phyloP scores from a whole-genome alignment of 768 basidiomycete species.

The Amanita fuliginea region DNA sequence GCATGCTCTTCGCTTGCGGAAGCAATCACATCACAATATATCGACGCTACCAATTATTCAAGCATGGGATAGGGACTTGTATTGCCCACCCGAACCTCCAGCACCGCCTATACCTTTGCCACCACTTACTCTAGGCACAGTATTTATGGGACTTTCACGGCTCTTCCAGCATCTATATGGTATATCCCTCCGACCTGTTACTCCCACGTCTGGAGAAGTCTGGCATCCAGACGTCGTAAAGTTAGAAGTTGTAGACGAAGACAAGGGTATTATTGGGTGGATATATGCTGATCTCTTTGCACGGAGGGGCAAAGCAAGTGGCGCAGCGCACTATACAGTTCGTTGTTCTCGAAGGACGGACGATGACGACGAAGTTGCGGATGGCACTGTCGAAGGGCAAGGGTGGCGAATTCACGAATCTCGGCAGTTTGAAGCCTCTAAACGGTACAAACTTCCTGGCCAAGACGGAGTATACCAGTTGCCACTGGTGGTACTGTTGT shows the following conservation, averaged over 20 bases:
- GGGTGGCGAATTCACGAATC: slow-evolving; percentile 37
- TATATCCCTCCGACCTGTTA: slow-evolving; percentile 64
- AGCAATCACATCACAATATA: slow-evolving; percentile 61
- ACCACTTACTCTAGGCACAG: slow-evolving; percentile 78
- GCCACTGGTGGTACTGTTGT: slow-evolving; percentile 84
- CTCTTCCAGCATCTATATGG: slow-evolving; percentile 86
- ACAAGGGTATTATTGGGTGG: slow-evolving; percentile 80
- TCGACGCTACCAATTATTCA: slow-evolving; percentile 56
- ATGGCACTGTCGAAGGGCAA: slow-evolving; percentile 33
- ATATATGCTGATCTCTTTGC: slow-evolving; percentile 92
- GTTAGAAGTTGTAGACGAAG: slow-evolving; percentile 87
- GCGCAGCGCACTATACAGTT: slow-evolving; percentile 97
- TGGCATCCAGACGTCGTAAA: slow-evolving; percentile 89
- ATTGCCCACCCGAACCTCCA: slow-evolving; percentile 71
- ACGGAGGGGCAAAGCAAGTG: slow-evolving; percentile 73
- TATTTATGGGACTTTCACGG: slow-evolving; percentile 84
- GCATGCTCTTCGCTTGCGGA: slow-evolving; percentile 50
- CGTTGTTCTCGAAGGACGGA: slow-evolving; percentile 89
- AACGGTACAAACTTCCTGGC: slow-evolving; percentile 47
- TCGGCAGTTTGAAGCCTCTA: slow-evolving; percentile 50
- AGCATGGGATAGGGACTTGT: slow-evolving; percentile 97
- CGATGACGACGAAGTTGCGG: slow-evolving; percentile 72
- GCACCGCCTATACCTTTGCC: slow-evolving; percentile 65
- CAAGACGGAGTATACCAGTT: slow-evolving; percentile 72
- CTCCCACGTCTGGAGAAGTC: slow-evolving; percentile 64